These are phyloP conservation scores for Geotrichum aggregatum DNA, from an alignment of 1,139 yeast species.

Conservation along the genomic window DNA sequence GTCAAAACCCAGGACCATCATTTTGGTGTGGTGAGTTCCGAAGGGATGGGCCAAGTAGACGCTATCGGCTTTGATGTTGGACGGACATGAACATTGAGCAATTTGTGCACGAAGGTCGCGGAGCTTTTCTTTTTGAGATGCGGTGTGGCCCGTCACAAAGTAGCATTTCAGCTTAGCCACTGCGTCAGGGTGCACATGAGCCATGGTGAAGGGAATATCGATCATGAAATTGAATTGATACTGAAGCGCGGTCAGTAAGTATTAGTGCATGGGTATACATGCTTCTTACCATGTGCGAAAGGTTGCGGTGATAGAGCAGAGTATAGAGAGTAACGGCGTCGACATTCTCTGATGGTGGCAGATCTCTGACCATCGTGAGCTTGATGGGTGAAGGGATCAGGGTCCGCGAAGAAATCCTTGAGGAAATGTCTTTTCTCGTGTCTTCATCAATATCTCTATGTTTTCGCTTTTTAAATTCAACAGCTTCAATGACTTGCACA, in stretches of 20 bases:
- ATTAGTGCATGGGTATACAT: not conserved
- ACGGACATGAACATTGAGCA: constrained; percentile 16
- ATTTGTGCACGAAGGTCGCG: constrained; percentile 19
- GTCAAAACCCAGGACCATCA: constrained; percentile 35
- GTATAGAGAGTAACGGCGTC: constrained; percentile 26
- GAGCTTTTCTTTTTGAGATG: constrained; percentile 12
- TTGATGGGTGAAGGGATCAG: constrained; percentile 22
- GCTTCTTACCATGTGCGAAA: constrained; percentile 18
- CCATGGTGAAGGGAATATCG: constrained; percentile 30
- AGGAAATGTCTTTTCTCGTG: not conserved
- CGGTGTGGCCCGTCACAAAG: constrained; percentile 30
- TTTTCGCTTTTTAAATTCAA: not conserved
- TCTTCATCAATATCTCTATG: not conserved
- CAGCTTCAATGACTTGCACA: not conserved
- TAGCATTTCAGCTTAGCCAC: constrained; percentile 24
- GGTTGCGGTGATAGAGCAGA: constrained; percentile 23
- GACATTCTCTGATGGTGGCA: constrained; percentile 24
- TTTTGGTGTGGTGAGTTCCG: constrained; percentile 38
- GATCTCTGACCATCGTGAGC: constrained; percentile 22
- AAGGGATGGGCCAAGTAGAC: constrained; percentile 27
- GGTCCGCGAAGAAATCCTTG: not conserved
- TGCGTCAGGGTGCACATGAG: constrained; percentile 25
- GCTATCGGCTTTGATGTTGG: constrained; percentile 27
- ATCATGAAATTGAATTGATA: constrained; percentile 37
- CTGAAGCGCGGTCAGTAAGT: constrained; percentile 7